Evolutionary conservation across 805 yeast genomes (phyloP).

Genomic region (Kuraishia capsulata): DNA sequence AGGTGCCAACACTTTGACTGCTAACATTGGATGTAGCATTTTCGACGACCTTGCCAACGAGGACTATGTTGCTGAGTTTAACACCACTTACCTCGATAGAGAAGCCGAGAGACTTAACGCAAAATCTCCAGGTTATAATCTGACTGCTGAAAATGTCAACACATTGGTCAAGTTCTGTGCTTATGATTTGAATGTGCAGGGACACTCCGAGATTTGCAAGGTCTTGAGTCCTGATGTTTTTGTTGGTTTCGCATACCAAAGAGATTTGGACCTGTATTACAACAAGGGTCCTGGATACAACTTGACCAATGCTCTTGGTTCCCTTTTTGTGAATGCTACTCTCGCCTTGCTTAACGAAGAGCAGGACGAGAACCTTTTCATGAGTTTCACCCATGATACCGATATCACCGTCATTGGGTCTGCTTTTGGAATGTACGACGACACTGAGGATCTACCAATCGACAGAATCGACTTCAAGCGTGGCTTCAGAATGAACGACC

Average conservation of each 20-base stretch:
- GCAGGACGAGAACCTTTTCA: constrained; percentile 31
- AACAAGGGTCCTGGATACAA: constrained; percentile 56
- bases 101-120: constrained; percentile 51
- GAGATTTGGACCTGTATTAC: constrained; percentile 53
- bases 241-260: constrained; percentile 49
- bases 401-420: constrained; percentile 52
- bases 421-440: constrained; percentile 51
- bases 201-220: constrained; percentile 57
- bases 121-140: constrained; percentile 43
- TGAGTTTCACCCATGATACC: constrained; percentile 71
- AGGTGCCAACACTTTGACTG: constrained; percentile 56
- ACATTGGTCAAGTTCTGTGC: constrained; percentile 58
- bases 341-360: constrained; percentile 7
- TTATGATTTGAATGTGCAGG: constrained; percentile 63
- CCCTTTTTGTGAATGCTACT: constrained; percentile 45
- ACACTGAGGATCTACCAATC: constrained; percentile 31
- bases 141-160: constrained; percentile 43
- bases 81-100: constrained; percentile 32
- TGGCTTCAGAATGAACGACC: constrained; percentile 32
- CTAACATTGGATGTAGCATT: constrained; percentile 34
- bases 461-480: constrained; percentile 34
- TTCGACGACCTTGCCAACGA: constrained; percentile 20
- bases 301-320: constrained; percentile 49
- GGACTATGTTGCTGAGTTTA: constrained; percentile 9
- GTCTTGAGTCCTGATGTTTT: constrained; percentile 63